Evolutionary conservation across 2,329 filamentous ascomycete genomes (phyloP), one percentile per base, ranked within the genome.

Genomic region (Leptosphaerulina australis): DNA sequence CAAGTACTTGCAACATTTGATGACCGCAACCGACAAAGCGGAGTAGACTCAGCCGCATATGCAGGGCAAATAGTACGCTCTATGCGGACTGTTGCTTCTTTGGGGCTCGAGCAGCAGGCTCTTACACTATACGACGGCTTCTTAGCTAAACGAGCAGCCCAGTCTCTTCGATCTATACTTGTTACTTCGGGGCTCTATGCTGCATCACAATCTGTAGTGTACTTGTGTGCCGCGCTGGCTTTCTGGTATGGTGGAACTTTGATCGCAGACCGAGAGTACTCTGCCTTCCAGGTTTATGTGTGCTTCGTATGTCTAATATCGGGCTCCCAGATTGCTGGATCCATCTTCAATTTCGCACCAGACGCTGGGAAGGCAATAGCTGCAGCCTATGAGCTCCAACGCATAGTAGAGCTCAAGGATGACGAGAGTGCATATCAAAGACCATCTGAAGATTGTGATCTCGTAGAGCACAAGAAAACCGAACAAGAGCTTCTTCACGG

Each of bases 61-160:
- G 92, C 92, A 10, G 94, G 91, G 41, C 92, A 97, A 71, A 90
- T 91, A 35, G 94, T 92, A 28, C 90, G 88, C 1, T 88, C 91
- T 8, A 95, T 96, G 60, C 87, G 91, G 43, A 96, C 92, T 3
- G 91, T 96, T 14, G 91, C 91, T 7, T 88, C 90, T 5, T 80
- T 96, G 35, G 95, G 90, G 0, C 84, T 90, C 9, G 92, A 97
- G 74, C 72, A 4, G 4, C 17, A 37, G 6, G 20, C n/a, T 4
- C 81, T 0, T 90, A 96, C 65, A 90, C 96, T 3, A 81, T 88
- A 63, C 63, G 84, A 83, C 45, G 64, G 74, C 0, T 84, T 87
- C 18, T 81, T 96, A 12, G 83, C 81, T 0, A 66, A 62, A 1
- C 91, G 96, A 71, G 84, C 84, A 44, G 80, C 78, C 36, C 76